A percentile compares a stretch with the other conserved stretches of the same genome.
Conservation (phyloP, 148 eudicot genomes). For the Agrostemma githago region DNA sequence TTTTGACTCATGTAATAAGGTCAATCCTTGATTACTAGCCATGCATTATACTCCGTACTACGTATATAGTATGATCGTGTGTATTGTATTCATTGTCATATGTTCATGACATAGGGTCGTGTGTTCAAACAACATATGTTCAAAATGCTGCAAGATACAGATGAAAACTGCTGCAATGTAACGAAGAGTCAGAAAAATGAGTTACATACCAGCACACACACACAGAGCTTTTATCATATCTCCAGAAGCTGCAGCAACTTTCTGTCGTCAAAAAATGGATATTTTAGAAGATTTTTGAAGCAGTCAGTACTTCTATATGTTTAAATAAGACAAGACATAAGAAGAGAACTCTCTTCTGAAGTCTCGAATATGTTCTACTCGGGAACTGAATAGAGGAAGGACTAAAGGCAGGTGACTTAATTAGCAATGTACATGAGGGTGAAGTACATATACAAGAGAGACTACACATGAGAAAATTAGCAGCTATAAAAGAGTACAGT, state of each 20-base stretch:
- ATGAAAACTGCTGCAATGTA: not conserved
- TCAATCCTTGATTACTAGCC: no score
- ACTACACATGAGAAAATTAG: no score
- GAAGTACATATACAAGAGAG: no score
- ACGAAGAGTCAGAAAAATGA: not conserved
- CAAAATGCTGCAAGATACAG: not conserved
- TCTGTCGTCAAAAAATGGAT: not conserved
- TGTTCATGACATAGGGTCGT: no score
- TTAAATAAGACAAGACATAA: not conserved
- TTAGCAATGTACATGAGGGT: no score
- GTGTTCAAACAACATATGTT: no score
- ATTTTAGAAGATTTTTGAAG: not conserved
- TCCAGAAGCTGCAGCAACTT: not conserved
- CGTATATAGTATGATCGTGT: no score
- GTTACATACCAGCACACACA: constrained; percentile 69
- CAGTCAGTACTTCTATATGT: not conserved
- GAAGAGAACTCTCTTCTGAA: not conserved
- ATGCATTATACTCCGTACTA: no score
- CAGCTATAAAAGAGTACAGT: no score
- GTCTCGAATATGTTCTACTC: not conserved
- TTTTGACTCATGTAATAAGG: no score
- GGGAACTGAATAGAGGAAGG: not conserved
- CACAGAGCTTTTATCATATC: constrained; percentile 72
- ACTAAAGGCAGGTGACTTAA: no score
- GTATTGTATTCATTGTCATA: no score